Evolutionary conservation across 2,329 filamentous ascomycete species (phyloP).

Genomic region (Macrophomina tecta): DNA sequence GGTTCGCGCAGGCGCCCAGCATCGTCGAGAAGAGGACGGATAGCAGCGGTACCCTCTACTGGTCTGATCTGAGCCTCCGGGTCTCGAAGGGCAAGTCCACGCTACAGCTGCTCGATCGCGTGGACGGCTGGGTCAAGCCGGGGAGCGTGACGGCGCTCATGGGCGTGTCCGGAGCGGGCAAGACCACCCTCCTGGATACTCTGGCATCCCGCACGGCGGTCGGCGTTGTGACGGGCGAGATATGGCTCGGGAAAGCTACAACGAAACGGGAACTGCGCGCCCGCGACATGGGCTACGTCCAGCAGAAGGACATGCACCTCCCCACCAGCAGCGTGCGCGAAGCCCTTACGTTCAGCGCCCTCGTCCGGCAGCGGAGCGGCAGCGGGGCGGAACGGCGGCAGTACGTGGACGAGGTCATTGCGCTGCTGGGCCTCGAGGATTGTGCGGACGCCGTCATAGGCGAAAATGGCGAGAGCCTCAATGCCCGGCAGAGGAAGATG

Average conservation of each 20-base stretch:
- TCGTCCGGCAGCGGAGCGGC: constrained; percentile 62
- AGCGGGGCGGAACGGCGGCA: constrained; percentile 61
- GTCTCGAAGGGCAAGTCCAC: neutral
- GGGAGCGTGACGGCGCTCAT: constrained; percentile 28
- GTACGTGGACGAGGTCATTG: constrained; percentile 65
- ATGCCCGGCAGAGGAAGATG: constrained; percentile 67
- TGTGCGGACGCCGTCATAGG: constrained; percentile 66
- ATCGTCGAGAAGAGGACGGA: constrained; percentile 53
- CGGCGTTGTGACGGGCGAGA: constrained; percentile 5
- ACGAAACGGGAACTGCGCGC: neutral
- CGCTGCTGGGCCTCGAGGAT: constrained; percentile 64
- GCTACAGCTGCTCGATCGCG: constrained; percentile 25
- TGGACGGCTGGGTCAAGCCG: constrained; percentile 29
- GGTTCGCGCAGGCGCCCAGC: too few species aligned
- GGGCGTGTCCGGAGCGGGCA: constrained; percentile 27
- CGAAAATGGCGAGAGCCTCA: constrained; percentile 58
- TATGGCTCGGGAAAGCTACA: neutral
- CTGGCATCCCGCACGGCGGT: constrained; percentile 10
- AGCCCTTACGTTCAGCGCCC: constrained; percentile 64
- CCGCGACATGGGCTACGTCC: constrained; percentile 36
- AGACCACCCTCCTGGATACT: constrained; percentile 10
- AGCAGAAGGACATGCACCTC: constrained; percentile 67
- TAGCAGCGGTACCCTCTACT: constrained; percentile 72
- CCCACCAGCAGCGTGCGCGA: constrained; percentile 64
- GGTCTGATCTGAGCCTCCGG: constrained; percentile 41